Evolutionary conservation across 208 protist species (phyloP).

Genomic region (Leishmania tarentolae): DNA sequence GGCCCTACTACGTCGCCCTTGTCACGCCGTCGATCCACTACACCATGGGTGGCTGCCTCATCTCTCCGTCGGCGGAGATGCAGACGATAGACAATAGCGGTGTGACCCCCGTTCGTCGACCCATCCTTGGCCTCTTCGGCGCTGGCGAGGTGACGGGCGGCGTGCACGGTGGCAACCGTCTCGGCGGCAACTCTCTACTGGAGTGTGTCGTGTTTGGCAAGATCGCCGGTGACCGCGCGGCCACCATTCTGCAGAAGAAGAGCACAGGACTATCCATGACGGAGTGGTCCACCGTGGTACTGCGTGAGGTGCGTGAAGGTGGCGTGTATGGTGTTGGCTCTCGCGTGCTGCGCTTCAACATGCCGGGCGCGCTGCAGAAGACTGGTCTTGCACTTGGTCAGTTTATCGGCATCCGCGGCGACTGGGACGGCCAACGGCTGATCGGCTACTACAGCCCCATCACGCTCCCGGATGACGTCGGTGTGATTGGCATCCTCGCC

Average conservation of each 20-base stretch:
- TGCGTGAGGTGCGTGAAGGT: conserved; percentile 50
- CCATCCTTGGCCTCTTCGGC: conserved; percentile 92
- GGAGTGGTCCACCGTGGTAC: conserved; percentile 48
- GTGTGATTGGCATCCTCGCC: conserved; percentile 67
- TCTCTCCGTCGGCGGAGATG: conserved; percentile 85
- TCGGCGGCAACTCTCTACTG: conserved; percentile 97
- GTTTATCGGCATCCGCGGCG: conserved; percentile 67
- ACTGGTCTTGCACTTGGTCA: conserved; percentile 76
- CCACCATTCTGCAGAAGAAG: conserved; percentile 66
- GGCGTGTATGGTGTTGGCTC: conserved; percentile 52
- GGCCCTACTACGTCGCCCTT: conserved; percentile 80
- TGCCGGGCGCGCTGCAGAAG: conserved; percentile 69
- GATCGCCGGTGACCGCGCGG: conserved; percentile 78
- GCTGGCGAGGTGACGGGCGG: conserved; percentile 97
- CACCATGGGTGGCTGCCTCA: conserved; percentile 95
- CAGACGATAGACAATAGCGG: conserved; percentile 48
- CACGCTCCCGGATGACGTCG: conserved; percentile 69
- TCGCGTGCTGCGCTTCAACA: conserved; percentile 66
- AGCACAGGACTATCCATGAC: conserved; percentile 42
- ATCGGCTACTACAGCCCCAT: conserved; percentile 79
- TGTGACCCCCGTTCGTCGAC: conserved; percentile 38
- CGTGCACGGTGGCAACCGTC: conserved; percentile 96
- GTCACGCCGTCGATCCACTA: conserved; percentile 97
- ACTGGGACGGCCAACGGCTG: conserved; percentile 54
- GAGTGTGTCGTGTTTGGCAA: conserved; percentile 73